phyloP scores from a whole-genome alignment of 345 rosid species.

The Pelargonium nanum region DNA sequence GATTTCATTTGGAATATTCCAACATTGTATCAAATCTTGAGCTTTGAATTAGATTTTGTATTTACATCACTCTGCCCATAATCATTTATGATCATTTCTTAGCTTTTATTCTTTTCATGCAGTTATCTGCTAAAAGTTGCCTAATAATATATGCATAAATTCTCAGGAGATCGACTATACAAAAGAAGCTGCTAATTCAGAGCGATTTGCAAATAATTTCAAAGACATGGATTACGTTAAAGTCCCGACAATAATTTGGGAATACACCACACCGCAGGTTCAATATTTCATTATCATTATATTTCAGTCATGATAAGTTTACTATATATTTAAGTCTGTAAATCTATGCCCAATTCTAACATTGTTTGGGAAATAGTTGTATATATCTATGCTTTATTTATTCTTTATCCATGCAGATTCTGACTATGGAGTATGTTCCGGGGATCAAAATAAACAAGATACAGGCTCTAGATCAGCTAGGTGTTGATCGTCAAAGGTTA shows the following conservation, averaged over 20 bases:
- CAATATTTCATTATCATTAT: neutral
- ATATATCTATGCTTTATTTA: constrained; percentile 2
- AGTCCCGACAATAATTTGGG: constrained; percentile 80
- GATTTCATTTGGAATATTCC: too few relatives aligned
- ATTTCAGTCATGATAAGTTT: neutral
- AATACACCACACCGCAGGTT: constrained; percentile 91
- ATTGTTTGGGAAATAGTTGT: too few relatives aligned
- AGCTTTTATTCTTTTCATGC: neutral
- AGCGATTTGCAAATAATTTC: constrained; percentile 82
- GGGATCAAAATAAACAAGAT: constrained; percentile 94
- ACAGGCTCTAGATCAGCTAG: constrained; percentile 79
- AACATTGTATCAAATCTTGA: too few relatives aligned
- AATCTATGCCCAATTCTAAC: neutral
- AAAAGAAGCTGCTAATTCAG: constrained; percentile 92
- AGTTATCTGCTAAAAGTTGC: too few relatives aligned
- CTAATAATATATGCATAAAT: constrained; percentile 10
- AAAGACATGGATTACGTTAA: constrained; percentile 69
- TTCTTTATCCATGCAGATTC: constrained; percentile 42
- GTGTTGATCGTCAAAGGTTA: constrained; percentile 90
- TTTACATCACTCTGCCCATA: neutral
- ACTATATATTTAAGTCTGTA: neutral
- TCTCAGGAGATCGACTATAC: constrained; percentile 95
- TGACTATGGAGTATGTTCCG: constrained; percentile 99
- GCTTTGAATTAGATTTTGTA: neutral
- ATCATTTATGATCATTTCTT: neutral